These are phyloP conservation scores for Orbilia quercus DNA, from an alignment of 2,329 filamentous ascomycete genomes.

Conservation along the genomic window DNA sequence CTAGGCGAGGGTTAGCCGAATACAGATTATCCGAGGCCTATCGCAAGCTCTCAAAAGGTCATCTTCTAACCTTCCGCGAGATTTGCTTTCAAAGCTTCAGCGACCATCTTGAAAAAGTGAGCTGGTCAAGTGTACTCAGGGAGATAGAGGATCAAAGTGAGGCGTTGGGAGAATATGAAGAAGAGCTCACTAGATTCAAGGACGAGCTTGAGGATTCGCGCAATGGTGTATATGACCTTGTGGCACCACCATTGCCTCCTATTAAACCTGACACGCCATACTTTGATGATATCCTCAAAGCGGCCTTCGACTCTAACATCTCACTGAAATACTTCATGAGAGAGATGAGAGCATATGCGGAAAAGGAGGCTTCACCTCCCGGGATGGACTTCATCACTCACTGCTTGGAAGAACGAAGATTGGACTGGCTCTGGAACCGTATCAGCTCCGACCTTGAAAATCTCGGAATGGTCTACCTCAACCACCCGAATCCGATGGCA, in stretches of 20 bases:
- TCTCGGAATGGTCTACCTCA: conserved; percentile 14
- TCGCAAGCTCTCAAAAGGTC: neutral
- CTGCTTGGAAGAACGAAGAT: conserved; percentile 2
- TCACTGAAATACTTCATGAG: conserved; percentile 11
- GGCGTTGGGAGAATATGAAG: neutral
- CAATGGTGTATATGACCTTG: neutral
- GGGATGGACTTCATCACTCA: conserved; percentile 17
- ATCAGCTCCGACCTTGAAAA: conserved; percentile 4
- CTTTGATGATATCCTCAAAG: conserved; percentile 46
- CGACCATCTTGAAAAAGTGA: conserved; percentile 3
- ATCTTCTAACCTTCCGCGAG: conserved; percentile 10
- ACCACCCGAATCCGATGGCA: neutral
- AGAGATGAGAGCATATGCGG: conserved; percentile 34
- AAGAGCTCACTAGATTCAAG: conserved; percentile 6
- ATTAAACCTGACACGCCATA: conserved; percentile 36
- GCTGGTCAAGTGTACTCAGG: conserved; percentile 16
- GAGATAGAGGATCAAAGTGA: conserved; percentile 14
- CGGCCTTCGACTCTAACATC: conserved; percentile 24
- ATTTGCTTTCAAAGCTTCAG: conserved; percentile 18
- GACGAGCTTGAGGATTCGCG: conserved; percentile 10
- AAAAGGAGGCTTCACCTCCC: conserved; percentile 6
- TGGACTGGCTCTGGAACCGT: conserved; percentile 4
- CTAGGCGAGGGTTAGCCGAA: conserved; percentile 21
- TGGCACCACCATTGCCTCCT: conserved; percentile 6
- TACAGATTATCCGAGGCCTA: conserved; percentile 28